Base-by-base conservation (phyloP, 805 yeast genomes). In the Ogataea trehalophila region DNA sequence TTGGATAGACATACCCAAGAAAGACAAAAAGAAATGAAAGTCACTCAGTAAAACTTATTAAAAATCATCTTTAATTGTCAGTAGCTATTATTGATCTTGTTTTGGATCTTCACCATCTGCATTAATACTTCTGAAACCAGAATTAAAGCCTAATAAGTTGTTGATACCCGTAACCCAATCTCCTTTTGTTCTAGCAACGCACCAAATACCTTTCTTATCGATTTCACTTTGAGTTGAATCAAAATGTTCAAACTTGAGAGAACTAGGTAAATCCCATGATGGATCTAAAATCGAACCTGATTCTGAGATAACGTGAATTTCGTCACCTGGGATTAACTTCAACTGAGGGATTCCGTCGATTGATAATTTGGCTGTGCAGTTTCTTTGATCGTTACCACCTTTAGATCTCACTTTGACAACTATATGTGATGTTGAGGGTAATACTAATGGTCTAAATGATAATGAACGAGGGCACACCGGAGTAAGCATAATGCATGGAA, bases 141-240 rank as follows among this genome's bases (percentile, higher is more conserved):
- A 81, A 63, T 91, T 91, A 74, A 91, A 91, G 2, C 97, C 97
- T 39, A 91, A 67, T 49, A 91, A 73, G 56, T 87, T 91, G 59
- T 91, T 92, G 46, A 92, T 81, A 33, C 95, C 96, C 48, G 77
- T 78, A 2, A 91, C 90, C 98, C 98, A 92, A 61, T 92, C 97
- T 54, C 85, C 84, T 52, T 83, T 88, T 7, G 84, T 75, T 50
- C 81, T 76, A 0, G 96, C 87, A 4, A 92, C 83, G 67, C 97
- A 91, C 83, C 94, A 90, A 15, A 91, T 81, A 1, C 96, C 96
- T 14, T 74, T 69, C 18, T 67, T 64, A 45, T 45, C 55, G 15
- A 39, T 43, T 16, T 42, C 55, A 7, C 22, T 36, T 14, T 33
- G 37, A 13, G 6, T 22, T 11, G 26, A 18, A 5, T 50, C 18